Percentiles rank a stretch among this genome's conserved stretches.
Evolutionary conservation across 305 asterid genomes (phyloP).

Genomic region (Fraxinus velutina): DNA sequence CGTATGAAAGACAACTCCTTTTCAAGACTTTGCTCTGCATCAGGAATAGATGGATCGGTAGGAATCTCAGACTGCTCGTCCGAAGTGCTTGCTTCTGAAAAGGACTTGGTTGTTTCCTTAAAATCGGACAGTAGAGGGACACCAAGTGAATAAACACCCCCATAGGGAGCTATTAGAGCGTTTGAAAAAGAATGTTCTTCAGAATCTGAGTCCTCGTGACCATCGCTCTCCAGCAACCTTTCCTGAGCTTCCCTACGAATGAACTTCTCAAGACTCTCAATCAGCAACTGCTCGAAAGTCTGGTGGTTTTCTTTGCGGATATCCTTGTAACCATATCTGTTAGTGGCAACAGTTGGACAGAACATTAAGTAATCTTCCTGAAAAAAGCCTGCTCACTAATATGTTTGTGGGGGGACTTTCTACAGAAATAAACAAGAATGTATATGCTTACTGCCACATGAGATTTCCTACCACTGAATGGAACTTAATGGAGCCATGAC

Average conservation of each 20-base stretch:
- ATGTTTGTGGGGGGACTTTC: neutral
- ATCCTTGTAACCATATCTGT: constrained; percentile 98
- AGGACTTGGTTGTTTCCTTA: constrained; percentile 48
- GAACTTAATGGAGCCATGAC: neutral
- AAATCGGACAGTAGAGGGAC: constrained; percentile 77
- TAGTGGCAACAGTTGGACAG: constrained; percentile 25
- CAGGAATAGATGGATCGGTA: constrained; percentile 34
- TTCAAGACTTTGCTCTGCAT: constrained; percentile 82
- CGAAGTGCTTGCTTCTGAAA: constrained; percentile 44
- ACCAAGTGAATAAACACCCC: constrained; percentile 76
- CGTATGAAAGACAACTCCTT: constrained; percentile 87
- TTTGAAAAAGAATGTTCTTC: constrained; percentile 63
- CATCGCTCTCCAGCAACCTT: constrained; percentile 85
- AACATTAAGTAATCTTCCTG: constrained; percentile 9
- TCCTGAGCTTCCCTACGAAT: constrained; percentile 96
- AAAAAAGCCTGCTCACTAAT: constrained; percentile 1
- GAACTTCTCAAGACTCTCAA: constrained; percentile 95
- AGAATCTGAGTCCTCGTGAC: constrained; percentile 64
- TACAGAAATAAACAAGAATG: neutral
- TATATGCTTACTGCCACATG: neutral
- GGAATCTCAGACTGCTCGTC: constrained; percentile 47
- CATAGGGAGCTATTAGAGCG: constrained; percentile 75
- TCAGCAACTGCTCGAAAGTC: constrained; percentile 91
- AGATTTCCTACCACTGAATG: neutral
- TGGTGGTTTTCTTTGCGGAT: constrained; percentile 97